These are phyloP conservation scores for Calonectria ilicicola DNA, from an alignment of 2,329 filamentous ascomycete genomes.

Conservation along the genomic window DNA sequence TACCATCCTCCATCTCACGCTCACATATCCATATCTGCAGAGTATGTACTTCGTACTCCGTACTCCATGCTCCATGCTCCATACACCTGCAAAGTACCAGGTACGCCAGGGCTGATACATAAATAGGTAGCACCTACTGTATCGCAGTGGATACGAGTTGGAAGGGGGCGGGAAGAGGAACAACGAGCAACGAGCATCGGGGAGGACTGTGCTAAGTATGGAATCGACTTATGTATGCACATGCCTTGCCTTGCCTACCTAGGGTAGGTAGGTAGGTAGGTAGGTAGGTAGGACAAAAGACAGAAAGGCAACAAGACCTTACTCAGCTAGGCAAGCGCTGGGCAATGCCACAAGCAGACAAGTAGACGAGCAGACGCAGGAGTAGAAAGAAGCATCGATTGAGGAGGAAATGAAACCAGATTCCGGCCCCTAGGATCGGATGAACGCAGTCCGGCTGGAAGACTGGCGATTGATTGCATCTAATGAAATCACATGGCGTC, in stretches of 20 bases:
- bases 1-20: neutral
- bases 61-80: neutral
- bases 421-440: neutral
- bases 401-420: neutral
- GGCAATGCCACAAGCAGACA: neutral
- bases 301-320: neutral
- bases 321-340: conserved; percentile 2
- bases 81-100: no score
- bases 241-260: neutral
- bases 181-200: neutral
- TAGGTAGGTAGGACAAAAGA: no score
- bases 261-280: no score
- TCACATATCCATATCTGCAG: neutral
- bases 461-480: conserved; percentile 4
- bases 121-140: conserved; percentile 6
- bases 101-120: neutral
- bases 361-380: neutral
- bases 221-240: neutral
- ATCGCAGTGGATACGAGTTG: neutral
- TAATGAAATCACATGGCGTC: conserved; percentile 20
- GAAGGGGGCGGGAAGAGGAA: neutral
- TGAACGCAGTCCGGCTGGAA: neutral
- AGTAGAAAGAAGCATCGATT: neutral
- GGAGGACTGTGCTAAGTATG: conserved; percentile 7
- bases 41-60: no score